phyloP scores from a whole-genome alignment of 2,329 filamentous ascomycete species.

The Aschersonia sp. region DNA sequence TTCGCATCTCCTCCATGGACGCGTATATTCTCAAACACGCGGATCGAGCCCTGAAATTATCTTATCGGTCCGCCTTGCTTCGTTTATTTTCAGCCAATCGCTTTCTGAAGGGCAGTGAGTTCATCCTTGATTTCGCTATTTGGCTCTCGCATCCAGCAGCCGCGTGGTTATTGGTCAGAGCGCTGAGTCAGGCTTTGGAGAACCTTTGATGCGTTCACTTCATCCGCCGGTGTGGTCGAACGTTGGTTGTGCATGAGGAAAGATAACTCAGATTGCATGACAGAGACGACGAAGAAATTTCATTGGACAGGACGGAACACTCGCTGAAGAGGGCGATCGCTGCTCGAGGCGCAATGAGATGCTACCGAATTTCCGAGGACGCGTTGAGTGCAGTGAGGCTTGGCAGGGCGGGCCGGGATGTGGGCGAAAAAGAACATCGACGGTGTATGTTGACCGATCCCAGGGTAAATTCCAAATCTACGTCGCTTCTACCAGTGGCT shows the following conservation, averaged over 20 bases:
- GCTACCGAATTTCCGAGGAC: too few relatives aligned
- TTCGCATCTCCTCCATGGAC: conserved; percentile 37
- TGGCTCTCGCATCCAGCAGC: conserved; percentile 7
- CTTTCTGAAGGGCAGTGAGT: conserved; percentile 20
- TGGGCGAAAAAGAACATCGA: not conserved
- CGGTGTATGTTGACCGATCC: not conserved
- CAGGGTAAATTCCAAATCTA: not conserved
- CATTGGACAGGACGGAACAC: too few relatives aligned
- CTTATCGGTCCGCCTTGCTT: conserved; percentile 23
- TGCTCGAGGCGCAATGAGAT: too few relatives aligned
- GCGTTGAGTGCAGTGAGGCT: too few relatives aligned
- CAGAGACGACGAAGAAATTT: too few relatives aligned
- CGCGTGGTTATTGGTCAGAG: conserved; percentile 3
- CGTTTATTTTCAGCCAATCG: conserved; percentile 29
- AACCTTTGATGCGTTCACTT: not conserved
- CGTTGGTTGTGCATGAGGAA: too few relatives aligned
- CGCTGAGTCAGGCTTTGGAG: not conserved
- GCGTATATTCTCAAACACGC: conserved; percentile 26
- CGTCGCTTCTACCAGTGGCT: not conserved
- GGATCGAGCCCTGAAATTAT: conserved; percentile 10
- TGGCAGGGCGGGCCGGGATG: too few relatives aligned
- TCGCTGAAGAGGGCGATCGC: too few relatives aligned
- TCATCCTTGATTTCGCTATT: conserved; percentile 13
- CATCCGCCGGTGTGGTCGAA: too few relatives aligned
- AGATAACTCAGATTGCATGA: too few relatives aligned